A percentile compares a stretch with the other conserved stretches of the same genome.
phyloP scores from a whole-genome alignment of 148 eudicot species.

The Beta vulgaris region DNA sequence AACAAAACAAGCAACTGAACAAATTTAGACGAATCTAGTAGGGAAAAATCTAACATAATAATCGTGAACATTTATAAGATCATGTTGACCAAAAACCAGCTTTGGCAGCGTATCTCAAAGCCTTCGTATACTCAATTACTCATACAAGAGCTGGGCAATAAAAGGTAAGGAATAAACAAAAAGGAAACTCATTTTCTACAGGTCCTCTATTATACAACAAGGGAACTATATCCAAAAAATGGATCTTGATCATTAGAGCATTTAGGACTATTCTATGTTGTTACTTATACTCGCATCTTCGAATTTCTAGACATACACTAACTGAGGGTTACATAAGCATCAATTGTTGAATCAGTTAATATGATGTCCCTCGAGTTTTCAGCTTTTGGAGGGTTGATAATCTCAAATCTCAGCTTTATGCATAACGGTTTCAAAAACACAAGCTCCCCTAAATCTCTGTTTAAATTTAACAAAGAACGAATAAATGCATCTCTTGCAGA shows the following conservation, averaged over 20 bases:
- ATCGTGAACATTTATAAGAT: background rate
- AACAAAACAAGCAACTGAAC: too few species aligned
- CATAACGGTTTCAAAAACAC: slow-evolving; percentile 61
- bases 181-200: too few species aligned
- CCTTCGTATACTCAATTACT: too few species aligned
- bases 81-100: background rate
- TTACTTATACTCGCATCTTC: too few species aligned
- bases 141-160: background rate
- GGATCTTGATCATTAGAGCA: background rate
- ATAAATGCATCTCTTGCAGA: slow-evolving; percentile 36
- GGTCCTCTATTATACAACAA: too few species aligned
- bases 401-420: slow-evolving; percentile 56
- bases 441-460: slow-evolving; percentile 53
- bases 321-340: slow-evolving; percentile 54
- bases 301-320: background rate
- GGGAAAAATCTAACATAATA: background rate
- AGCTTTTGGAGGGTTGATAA: slow-evolving; percentile 61
- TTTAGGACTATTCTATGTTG: background rate
- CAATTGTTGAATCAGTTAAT: slow-evolving; percentile 62
- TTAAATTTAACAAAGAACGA: slow-evolving; percentile 40
- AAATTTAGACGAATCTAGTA: too few species aligned
- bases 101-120: background rate
- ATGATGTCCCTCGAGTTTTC: slow-evolving; percentile 49
- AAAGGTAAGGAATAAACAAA: too few species aligned
- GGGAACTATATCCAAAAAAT: background rate